Evolutionary conservation across 768 basidiomycete species (phyloP).

Genomic region (Auricularia auricula-judae): DNA sequence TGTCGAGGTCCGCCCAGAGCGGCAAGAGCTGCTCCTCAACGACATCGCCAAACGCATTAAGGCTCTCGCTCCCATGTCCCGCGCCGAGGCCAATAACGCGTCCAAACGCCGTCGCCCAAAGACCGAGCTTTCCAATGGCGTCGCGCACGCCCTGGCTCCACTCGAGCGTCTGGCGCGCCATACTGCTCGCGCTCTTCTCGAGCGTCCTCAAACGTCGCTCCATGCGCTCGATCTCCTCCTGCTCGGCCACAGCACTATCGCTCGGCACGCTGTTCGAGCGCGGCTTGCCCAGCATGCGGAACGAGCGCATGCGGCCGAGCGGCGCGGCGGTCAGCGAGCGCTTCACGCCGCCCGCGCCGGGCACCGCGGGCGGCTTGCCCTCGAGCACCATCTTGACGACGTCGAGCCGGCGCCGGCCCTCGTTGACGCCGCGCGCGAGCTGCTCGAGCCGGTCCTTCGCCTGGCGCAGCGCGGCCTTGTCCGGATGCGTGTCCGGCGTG

Average conservation of each 20-base stretch:
- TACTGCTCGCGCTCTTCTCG: constrained; percentile 46
- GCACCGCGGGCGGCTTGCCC: constrained; percentile 8
- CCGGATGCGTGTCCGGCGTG: constrained; percentile 57
- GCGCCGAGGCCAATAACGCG: constrained; percentile 31
- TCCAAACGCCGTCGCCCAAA: constrained; percentile 52
- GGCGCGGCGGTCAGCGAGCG: constrained; percentile 34
- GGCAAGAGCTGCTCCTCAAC: constrained; percentile 43
- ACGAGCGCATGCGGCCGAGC: constrained; percentile 39
- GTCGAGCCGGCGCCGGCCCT: constrained; percentile 63
- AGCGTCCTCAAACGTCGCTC: constrained; percentile 46
- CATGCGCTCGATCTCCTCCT: constrained; percentile 35
- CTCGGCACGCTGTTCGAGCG: constrained; percentile 25
- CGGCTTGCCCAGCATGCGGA: constrained; percentile 45
- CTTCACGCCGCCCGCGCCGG: constrained; percentile 1
- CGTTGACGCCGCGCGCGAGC: constrained; percentile 67
- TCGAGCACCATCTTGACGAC: constrained; percentile 65
- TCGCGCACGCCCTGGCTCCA: constrained; percentile 48
- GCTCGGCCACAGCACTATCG: constrained; percentile 32
- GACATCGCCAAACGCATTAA: constrained; percentile 39
- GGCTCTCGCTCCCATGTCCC: constrained; percentile 23
- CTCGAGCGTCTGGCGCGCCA: constrained; percentile 50
- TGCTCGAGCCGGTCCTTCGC: constrained; percentile 57
- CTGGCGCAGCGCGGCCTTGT: constrained; percentile 43
- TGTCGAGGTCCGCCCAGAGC: constrained; percentile 42
- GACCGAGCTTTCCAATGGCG: constrained; percentile 37